phyloP scores from a whole-genome alignment of 73 alveolate species.

The Symbiodinium pilosum region DNA sequence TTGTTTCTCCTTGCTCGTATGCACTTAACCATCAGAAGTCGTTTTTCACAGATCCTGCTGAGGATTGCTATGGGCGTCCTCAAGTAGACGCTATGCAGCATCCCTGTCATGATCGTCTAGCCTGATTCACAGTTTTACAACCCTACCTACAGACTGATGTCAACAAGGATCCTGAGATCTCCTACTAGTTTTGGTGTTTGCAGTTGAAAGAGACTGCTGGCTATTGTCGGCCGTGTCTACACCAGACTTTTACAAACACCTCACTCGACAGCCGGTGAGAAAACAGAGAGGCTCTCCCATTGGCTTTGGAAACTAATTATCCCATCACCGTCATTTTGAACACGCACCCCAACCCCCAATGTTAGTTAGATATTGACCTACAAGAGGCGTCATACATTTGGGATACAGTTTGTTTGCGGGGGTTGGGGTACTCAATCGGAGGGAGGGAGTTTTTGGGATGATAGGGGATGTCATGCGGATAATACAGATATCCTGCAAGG shows the following conservation, averaged over 20 bases:
- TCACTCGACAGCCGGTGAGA: conserved; percentile 6
- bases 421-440: neutral
- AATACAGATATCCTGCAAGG: no score
- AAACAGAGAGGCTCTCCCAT: neutral
- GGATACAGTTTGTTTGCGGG: neutral
- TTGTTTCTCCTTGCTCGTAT: no score
- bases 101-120: no score
- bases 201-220: neutral
- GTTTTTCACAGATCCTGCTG: no score
- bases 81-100: no score
- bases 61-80: no score
- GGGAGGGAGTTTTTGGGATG: neutral
- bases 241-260: neutral
- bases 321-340: neutral
- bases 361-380: neutral
- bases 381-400: neutral
- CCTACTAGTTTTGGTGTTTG: neutral
- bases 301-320: neutral
- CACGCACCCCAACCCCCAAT: neutral
- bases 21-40: no score
- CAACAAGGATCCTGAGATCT: no score
- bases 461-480: no score
- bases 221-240: neutral
- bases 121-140: no score
- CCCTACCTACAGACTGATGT: no score